These are phyloP conservation scores for Maudiozyma saulgeensis DNA, from an alignment of 805 yeast species.

Conservation along the genomic window DNA sequence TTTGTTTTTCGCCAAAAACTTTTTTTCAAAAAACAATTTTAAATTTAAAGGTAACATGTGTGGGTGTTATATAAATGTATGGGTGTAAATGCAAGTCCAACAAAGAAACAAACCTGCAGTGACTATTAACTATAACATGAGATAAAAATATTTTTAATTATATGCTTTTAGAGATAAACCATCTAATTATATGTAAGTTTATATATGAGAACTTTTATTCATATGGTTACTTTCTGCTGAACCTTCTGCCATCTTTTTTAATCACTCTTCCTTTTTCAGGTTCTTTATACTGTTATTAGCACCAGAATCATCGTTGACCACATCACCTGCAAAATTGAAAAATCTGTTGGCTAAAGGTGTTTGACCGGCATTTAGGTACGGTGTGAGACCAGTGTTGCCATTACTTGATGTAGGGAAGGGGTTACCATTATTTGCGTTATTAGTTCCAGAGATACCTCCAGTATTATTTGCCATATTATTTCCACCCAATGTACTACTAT, in stretches of 20 bases:
- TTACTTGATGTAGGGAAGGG: constrained; percentile 4
- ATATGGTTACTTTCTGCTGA: neutral
- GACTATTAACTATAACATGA: too few relatives aligned
- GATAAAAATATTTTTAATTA: too few relatives aligned
- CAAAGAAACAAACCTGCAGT: neutral
- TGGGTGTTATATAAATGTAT: neutral
- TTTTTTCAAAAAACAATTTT: too few relatives aligned
- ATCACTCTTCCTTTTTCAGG: neutral
- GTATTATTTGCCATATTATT: neutral
- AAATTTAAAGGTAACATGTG: neutral
- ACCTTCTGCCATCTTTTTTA: neutral
- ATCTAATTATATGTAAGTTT: neutral
- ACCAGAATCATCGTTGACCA: constrained; percentile 5
- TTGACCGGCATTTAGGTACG: constrained; percentile 23
- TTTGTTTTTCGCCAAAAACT: too few relatives aligned
- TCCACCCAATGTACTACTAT: neutral
- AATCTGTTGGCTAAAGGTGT: constrained; percentile 22
- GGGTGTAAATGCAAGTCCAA: neutral
- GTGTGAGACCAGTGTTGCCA: constrained; percentile 25
- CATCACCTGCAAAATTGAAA: constrained; percentile 22
- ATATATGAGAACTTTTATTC: neutral
- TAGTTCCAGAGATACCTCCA: neutral
- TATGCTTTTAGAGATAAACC: too few relatives aligned
- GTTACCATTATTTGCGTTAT: neutral
- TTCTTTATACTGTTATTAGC: constrained; percentile 3